Conservation (phyloP, 352 stramenopile species). For the Pythium scleroteichum region DNA sequence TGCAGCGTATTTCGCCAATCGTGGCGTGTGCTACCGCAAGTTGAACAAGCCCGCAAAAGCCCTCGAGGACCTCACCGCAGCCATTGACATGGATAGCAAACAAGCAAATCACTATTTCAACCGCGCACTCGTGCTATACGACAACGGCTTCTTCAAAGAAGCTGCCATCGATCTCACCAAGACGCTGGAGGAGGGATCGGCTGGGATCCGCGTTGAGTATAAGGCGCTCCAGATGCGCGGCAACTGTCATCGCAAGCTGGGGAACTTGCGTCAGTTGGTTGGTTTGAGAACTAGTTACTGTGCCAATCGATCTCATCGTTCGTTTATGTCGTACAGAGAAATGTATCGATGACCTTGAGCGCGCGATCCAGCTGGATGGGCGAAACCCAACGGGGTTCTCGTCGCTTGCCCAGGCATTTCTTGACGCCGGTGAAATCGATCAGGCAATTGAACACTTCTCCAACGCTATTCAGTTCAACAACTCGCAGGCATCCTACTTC, state of each 20-base stretch:
- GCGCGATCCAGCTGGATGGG: slow-evolving; percentile 68
- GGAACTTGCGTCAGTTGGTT: slow-evolving; percentile 41
- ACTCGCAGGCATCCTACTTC: slow-evolving; percentile 56
- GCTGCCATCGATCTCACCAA: slow-evolving; percentile 74
- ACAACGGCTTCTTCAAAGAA: slow-evolving; percentile 63
- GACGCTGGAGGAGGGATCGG: slow-evolving; percentile 68
- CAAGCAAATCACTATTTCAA: slow-evolving; percentile 78
- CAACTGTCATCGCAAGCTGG: slow-evolving; percentile 63
- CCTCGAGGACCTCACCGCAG: slow-evolving; percentile 68
- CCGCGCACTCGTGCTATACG: slow-evolving; percentile 68
- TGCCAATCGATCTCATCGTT: no score
- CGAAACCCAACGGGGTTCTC: slow-evolving; percentile 64
- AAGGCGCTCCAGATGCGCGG: slow-evolving; percentile 65
- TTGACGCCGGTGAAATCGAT: slow-evolving; percentile 56
- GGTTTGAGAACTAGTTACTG: no score
- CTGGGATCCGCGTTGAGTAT: slow-evolving; percentile 62
- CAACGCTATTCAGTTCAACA: slow-evolving; percentile 67
- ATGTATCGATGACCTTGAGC: slow-evolving; percentile 75
- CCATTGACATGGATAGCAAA: slow-evolving; percentile 71
- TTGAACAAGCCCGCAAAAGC: slow-evolving; percentile 54
- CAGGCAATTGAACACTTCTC: slow-evolving; percentile 59
- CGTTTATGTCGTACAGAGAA: no score
- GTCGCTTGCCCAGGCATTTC: slow-evolving; percentile 63
- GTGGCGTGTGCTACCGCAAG: slow-evolving; percentile 73
- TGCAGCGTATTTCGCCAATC: slow-evolving; percentile 73